phyloP scores from a whole-genome alignment of 176 grass and related monocot genomes.

The Luzula sylvatica region DNA sequence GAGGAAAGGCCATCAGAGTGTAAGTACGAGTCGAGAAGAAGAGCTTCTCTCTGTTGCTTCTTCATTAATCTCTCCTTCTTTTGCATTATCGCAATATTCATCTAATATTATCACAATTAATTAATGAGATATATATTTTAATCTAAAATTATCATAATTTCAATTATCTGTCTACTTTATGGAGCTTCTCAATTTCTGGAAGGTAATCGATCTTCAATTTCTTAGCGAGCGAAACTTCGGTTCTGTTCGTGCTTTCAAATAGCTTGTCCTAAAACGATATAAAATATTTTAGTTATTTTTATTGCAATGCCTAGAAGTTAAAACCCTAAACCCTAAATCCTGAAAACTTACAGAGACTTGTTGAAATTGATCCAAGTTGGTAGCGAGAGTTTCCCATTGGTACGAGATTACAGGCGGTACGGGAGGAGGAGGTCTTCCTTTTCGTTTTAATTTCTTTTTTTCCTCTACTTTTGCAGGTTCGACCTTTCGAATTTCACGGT shows the following conservation, averaged over 20 bases:
- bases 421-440: constrained; percentile 25
- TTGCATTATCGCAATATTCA: constrained; percentile 39
- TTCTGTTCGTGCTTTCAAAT: constrained; percentile 82
- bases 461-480: constrained; percentile 33
- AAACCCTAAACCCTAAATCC: background rate
- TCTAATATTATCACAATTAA: too few relatives aligned
- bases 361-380: constrained; percentile 81
- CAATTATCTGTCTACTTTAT: constrained; percentile 49
- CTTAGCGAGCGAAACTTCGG: constrained; percentile 81
- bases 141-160: too few relatives aligned
- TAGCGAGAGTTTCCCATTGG: constrained; percentile 81
- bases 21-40: constrained; percentile 73
- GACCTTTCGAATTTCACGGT: constrained; percentile 81
- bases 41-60: constrained; percentile 94
- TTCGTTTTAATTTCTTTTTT: constrained; percentile 47
- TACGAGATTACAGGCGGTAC: constrained; percentile 40
- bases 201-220: constrained; percentile 85
- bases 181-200: constrained; percentile 90
- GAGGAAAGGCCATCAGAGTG: constrained; percentile 63
- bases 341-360: constrained; percentile 66
- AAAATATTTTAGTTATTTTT: constrained; percentile 6
- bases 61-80: constrained; percentile 83
- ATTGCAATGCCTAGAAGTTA: background rate
- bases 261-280: constrained; percentile 73
- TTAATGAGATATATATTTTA: too few relatives aligned